Conservation (phyloP, 768 basidiomycete genomes). For the Amanita molliuscula region DNA sequence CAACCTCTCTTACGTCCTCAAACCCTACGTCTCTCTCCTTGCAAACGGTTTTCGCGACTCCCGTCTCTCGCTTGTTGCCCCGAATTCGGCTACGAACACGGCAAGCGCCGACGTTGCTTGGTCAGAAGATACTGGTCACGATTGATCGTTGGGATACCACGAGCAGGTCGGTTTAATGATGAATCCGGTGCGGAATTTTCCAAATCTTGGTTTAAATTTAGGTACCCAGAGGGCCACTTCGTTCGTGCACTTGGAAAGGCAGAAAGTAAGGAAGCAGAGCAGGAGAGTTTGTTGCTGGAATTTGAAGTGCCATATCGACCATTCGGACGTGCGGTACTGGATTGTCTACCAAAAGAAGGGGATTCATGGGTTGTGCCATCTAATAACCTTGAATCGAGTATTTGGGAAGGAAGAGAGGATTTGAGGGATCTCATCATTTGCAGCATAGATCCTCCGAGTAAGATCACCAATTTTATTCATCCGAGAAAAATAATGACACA, state of each 20-base stretch:
- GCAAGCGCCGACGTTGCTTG: conserved; percentile 79
- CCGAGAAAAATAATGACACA: background rate
- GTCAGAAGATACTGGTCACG: conserved; percentile 92
- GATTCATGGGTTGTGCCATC: conserved; percentile 88
- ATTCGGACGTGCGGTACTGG: conserved; percentile 90
- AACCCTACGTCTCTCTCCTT: conserved; percentile 71
- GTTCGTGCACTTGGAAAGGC: conserved; percentile 85
- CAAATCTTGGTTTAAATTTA: background rate
- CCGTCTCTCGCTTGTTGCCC: conserved; percentile 84
- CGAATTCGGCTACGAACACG: conserved; percentile 92
- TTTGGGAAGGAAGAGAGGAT: conserved; percentile 84
- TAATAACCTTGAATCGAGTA: conserved; percentile 34
- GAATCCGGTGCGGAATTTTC: background rate
- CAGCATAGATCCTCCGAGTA: conserved; percentile 95
- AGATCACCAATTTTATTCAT: conserved; percentile 3
- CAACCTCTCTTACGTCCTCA: conserved; percentile 73
- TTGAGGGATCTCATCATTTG: conserved; percentile 79
- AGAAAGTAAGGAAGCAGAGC: conserved; percentile 93
- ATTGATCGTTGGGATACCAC: conserved; percentile 88
- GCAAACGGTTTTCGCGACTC: conserved; percentile 91
- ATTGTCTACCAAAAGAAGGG: conserved; percentile 84
- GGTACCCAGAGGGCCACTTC: conserved; percentile 93
- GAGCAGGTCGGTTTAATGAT: conserved; percentile 33
- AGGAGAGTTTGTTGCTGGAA: conserved; percentile 87
- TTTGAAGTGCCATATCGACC: conserved; percentile 95